Evolutionary conservation across 2,329 filamentous ascomycete genomes (phyloP).

Genomic region (Hypomyces perniciosus): DNA sequence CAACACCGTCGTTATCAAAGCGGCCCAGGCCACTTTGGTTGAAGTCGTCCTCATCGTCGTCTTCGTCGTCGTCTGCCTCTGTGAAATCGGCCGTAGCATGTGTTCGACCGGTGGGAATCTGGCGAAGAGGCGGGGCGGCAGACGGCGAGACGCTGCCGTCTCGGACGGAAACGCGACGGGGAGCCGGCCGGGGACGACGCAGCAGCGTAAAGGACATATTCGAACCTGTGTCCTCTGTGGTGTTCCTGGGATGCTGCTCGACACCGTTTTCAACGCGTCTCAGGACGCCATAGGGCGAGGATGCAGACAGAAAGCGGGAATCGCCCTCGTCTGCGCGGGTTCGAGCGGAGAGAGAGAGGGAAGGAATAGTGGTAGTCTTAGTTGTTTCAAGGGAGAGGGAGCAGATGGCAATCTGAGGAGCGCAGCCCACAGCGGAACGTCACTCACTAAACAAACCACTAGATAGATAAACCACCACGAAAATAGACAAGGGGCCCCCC

Average conservation of each 20-base stretch:
- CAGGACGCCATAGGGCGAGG: constrained; percentile 9
- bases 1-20: constrained; percentile 27
- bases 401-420: neutral
- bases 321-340: constrained; percentile 8
- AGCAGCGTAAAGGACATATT: constrained; percentile 34
- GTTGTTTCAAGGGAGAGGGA: neutral
- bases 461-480: neutral
- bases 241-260: constrained; percentile 5
- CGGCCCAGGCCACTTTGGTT: constrained; percentile 9
- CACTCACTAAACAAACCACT: neutral
- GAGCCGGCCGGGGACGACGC: constrained; percentile 27
- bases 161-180: constrained; percentile 27
- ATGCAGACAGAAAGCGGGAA: neutral
- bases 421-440: constrained; percentile 8
- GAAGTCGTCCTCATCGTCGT: constrained; percentile 35
- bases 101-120: constrained; percentile 25
- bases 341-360: constrained; percentile 4
- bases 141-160: constrained; percentile 27
- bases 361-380: neutral
- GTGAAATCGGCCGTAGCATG: constrained; percentile 61
- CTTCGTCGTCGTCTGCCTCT: constrained; percentile 53
- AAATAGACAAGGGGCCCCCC: neutral
- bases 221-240: neutral
- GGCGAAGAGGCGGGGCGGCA: constrained; percentile 23
- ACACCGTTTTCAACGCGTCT: constrained; percentile 7